phyloP scores from a whole-genome alignment of 495 filamentous ascomycete genomes.

The Halenospora varia region DNA sequence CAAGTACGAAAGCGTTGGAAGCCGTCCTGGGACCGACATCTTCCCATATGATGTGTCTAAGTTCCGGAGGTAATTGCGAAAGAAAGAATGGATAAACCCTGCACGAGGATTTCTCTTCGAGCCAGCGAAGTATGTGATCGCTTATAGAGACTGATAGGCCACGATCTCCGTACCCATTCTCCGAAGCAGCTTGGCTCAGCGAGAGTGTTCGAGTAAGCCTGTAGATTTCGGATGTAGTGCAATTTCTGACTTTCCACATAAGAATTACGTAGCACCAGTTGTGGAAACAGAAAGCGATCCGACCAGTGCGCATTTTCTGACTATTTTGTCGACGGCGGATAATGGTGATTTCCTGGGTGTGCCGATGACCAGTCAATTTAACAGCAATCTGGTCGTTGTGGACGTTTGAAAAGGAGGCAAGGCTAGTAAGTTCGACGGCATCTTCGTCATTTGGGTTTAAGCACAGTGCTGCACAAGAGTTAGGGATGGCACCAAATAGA shows the following conservation, averaged over 20 bases:
- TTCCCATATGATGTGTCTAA: constrained; percentile 5
- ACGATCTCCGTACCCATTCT: not conserved
- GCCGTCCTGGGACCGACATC: not conserved
- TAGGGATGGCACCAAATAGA: not conserved
- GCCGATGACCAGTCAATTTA: not conserved
- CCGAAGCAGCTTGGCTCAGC: not conserved
- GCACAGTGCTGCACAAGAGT: constrained; percentile 1
- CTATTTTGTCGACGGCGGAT: not conserved
- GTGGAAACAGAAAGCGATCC: constrained; percentile 10
- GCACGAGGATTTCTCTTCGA: not conserved
- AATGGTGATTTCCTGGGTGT: not conserved
- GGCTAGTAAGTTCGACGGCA: not conserved
- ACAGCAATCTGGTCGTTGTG: constrained; percentile 2
- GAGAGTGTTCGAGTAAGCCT: constrained; percentile 6
- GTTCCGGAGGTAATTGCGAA: constrained; percentile 2
- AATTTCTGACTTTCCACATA: not conserved
- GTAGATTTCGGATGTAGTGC: not conserved
- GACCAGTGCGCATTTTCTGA: not conserved
- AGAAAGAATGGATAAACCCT: not conserved
- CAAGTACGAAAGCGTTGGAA: constrained; percentile 5
- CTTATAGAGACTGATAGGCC: not conserved
- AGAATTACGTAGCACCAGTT: constrained; percentile 14
- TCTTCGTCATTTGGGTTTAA: not conserved
- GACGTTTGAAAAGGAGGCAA: not conserved
- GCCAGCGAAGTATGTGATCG: not conserved